Evolutionary conservation across 306 rosid genomes (phyloP).

Genomic region (Cicer chorassanicum): DNA sequence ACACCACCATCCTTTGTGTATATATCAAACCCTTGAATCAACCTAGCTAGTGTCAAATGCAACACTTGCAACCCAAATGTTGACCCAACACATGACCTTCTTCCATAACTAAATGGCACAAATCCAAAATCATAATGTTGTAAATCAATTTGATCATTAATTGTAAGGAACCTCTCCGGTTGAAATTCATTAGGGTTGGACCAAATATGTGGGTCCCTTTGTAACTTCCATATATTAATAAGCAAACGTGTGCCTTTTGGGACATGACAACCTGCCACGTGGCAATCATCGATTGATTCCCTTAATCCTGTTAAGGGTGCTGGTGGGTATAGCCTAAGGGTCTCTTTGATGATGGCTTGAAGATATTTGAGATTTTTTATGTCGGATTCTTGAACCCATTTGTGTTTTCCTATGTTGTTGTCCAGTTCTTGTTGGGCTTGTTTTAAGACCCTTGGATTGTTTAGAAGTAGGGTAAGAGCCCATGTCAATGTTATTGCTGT

Average conservation of each 20-base stretch:
- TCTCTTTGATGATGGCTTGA: conserved; percentile 53
- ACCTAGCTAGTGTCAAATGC: conserved; percentile 51
- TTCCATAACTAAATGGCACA: conserved; percentile 52
- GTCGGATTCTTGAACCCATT: conserved; percentile 55
- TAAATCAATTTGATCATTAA: conserved; percentile 31
- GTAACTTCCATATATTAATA: conserved; percentile 51
- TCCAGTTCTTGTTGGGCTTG: conserved; percentile 47
- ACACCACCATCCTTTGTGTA: background rate
- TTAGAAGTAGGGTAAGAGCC: conserved; percentile 53
- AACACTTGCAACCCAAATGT: conserved; percentile 51
- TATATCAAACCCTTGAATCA: conserved; percentile 55
- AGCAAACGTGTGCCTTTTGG: conserved; percentile 53
- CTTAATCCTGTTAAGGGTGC: conserved; percentile 59
- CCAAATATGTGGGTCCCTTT: conserved; percentile 51
- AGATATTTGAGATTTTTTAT: conserved; percentile 45
- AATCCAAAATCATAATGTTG: conserved; percentile 39
- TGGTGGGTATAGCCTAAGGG: conserved; percentile 57
- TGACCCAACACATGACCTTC: conserved; percentile 56
- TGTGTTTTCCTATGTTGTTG: conserved; percentile 42
- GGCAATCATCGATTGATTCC: conserved; percentile 48
- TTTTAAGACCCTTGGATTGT: conserved; percentile 43
- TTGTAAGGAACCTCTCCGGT: conserved; percentile 51
- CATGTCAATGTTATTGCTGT: conserved; percentile 53
- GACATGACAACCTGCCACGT: conserved; percentile 45
- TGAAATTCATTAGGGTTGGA: conserved; percentile 49